phyloP scores from a whole-genome alignment of 2,329 filamentous ascomycete species.

The Neospermospora avenae region DNA sequence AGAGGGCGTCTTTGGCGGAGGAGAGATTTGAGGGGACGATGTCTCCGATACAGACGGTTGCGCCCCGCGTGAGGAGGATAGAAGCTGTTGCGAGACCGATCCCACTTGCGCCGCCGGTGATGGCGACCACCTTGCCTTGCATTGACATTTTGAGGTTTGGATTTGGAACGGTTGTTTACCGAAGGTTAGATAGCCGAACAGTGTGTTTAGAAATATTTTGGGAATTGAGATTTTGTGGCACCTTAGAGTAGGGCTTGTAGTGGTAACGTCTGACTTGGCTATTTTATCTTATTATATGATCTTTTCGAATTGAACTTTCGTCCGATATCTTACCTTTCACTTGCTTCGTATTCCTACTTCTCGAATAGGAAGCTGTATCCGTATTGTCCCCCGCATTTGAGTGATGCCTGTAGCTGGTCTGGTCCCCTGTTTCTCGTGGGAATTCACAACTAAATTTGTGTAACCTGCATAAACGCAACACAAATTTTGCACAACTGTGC shows the following conservation, averaged over 20 bases:
- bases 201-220: no score
- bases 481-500: slow-evolving; percentile 5
- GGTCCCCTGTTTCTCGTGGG: neutral
- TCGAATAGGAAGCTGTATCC: no score
- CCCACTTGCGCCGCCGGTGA: slow-evolving; percentile 74
- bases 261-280: neutral
- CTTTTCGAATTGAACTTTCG: neutral
- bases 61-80: slow-evolving; percentile 27
- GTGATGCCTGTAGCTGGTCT: no score
- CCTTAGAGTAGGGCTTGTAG: no score
- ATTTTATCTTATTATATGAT: no score
- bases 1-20: slow-evolving; percentile 35
- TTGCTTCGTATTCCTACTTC: no score
- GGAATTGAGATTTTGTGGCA: no score
- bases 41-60: slow-evolving; percentile 30
- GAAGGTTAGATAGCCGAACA: no score
- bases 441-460: neutral
- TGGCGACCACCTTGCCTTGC: slow-evolving; percentile 59
- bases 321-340: no score
- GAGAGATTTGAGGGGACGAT: slow-evolving; percentile 20
- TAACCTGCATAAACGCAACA: neutral
- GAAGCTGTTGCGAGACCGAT: slow-evolving; percentile 73
- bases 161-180: no score
- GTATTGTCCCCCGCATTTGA: neutral
- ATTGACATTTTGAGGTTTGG: slow-evolving; percentile 24